Evolutionary conservation across 202 grass and related monocot species (phyloP).

Genomic region (Cymbopogon flexuosus): DNA sequence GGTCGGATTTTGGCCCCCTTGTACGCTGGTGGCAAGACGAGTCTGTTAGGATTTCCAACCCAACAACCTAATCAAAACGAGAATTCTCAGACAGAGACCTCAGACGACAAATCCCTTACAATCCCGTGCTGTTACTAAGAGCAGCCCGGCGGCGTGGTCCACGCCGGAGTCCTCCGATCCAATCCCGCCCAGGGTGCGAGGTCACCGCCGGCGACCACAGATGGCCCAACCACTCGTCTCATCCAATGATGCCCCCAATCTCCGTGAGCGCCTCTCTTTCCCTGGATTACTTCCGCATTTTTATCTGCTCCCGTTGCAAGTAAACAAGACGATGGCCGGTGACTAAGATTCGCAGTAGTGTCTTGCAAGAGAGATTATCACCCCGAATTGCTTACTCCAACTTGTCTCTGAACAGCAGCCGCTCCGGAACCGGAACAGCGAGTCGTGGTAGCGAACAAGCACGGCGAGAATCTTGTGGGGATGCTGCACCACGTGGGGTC

Average conservation of each 20-base stretch:
- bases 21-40: background rate
- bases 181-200: background rate
- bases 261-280: conserved; percentile 23
- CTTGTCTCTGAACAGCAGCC: background rate
- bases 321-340: background rate
- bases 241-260: background rate
- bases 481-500: conserved; percentile 47
- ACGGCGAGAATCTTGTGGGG: conserved; percentile 59
- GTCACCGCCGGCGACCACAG: background rate
- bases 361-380: too few species aligned
- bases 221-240: conserved; percentile 18
- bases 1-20: background rate
- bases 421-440: conserved; percentile 17
- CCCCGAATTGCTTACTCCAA: too few species aligned
- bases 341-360: too few species aligned
- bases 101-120: background rate
- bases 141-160: background rate
- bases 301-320: background rate
- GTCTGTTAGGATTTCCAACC: background rate
- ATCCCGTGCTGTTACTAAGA: background rate
- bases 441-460: conserved; percentile 46
- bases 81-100: background rate
- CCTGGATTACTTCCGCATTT: background rate
- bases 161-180: background rate
- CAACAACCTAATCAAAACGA: background rate